Base-by-base conservation (phyloP, 495 filamentous ascomycete genomes). In the Barbatosphaeria neglecta region DNA sequence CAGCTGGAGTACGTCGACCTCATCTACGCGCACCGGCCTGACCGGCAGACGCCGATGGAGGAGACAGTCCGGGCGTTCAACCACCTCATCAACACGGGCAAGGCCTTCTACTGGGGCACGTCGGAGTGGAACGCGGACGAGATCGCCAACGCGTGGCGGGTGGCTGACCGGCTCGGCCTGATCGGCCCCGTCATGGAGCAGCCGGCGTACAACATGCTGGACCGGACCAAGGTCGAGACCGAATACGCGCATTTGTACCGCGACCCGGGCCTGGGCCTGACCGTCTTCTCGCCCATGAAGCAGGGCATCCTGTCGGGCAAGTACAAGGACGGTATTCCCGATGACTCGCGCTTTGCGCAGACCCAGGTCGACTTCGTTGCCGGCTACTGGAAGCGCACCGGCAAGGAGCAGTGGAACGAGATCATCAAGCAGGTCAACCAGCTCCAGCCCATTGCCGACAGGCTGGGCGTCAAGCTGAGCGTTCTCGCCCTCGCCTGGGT, bases 401-500 rank as follows among this genome's bases (percentile, higher is more conserved):
- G 62, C 24, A 65, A 66, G 47, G 68, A 67, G 40, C 50, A 60
- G 43, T 77, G 70, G 69, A 58, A 72, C 44, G 61, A 55, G 41
- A 56, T 72, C 38, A 54, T 74, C 46, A 58, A 68, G 45, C 62
- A 56, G 49, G 67, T 74, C 43, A 61, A 51, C 58, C 68, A 67
- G 45, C 53, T 80, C 37, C 64, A 81, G 71, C 72, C 76, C 2
- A 65, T 92, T 49, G 85, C 86, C 7, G 71, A 86, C 20, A 70
- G 76, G 52, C 66, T 90, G 22, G 81, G 78, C 10, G 65, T 83
- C 46, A 77, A 73, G 42, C 73, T 77, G 51, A 76, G 80, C 22
- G 75, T 78, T 49, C 66, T 92, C 47, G 82, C 85, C 0, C 66
- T 89, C 38, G 87, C 85, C 8, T 92, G 86, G 86, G 77, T 85